Conservation (phyloP, 192 early-diverging fungal genomes). For the Thamnidium elegans region DNA sequence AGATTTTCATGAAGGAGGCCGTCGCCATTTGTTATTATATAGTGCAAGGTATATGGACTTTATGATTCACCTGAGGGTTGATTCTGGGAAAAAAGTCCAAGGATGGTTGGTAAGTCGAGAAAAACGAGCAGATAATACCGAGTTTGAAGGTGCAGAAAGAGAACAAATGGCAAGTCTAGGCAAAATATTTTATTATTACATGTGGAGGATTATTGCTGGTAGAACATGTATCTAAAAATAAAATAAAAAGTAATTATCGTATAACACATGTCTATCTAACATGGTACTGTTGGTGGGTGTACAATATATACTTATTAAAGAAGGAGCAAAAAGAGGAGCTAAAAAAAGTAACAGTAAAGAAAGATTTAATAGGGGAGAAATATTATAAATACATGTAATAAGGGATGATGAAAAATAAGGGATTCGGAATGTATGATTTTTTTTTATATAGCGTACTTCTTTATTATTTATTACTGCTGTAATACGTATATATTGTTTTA, state of each 20-base stretch:
- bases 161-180: constrained; percentile 19
- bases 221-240: constrained; percentile 1
- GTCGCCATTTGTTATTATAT: constrained; percentile 23
- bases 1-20: constrained; percentile 14
- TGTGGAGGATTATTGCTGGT: constrained; percentile 11
- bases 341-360: not conserved
- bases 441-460: too few species aligned
- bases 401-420: constrained; percentile 5
- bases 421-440: not conserved
- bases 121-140: not conserved
- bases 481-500: not conserved
- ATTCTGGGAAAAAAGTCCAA: constrained; percentile 1
- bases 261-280: too few species aligned
- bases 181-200: constrained; percentile 16
- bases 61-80: constrained; percentile 22
- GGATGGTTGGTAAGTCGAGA: constrained; percentile 29
- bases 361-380: not conserved
- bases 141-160: constrained; percentile 17
- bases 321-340: not conserved
- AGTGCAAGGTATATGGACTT: constrained; percentile 34
- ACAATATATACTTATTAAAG: too few species aligned
- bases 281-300: too few species aligned
- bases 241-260: not conserved
- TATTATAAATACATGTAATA: not conserved
- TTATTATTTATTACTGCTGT: not conserved